phyloP scores from a whole-genome alignment of 495 filamentous ascomycete genomes.

The Penicillium subrubescens region DNA sequence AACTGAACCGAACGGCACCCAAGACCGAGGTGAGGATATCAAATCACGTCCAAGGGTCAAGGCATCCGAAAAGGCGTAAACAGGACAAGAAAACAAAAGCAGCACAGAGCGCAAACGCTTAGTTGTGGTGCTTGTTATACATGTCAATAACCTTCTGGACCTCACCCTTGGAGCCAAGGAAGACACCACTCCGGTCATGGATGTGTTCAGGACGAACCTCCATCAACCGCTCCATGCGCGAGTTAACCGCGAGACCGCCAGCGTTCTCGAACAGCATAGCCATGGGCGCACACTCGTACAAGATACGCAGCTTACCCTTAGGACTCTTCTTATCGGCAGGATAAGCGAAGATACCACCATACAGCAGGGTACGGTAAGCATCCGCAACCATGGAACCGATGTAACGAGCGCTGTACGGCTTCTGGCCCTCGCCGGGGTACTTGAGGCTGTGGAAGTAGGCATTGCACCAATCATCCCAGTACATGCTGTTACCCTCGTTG shows the following conservation, averaged over 20 bases:
- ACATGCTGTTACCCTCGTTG: conserved; percentile 95
- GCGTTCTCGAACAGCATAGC: conserved; percentile 99
- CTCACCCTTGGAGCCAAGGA: conserved; percentile 92
- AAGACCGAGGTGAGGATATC: conserved; percentile 1
- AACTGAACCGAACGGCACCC: conserved; percentile 12
- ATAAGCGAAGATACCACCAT: conserved; percentile 97
- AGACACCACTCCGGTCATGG: conserved; percentile 94
- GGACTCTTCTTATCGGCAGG: conserved; percentile 96
- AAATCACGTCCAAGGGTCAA: conserved; percentile 10
- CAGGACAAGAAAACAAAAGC: neutral
- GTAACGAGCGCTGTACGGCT: conserved; percentile 93
- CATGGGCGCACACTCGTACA: conserved; percentile 99
- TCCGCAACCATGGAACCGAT: conserved; percentile 99
- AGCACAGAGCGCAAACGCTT: conserved; percentile 9
- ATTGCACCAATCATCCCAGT: conserved; percentile 91
- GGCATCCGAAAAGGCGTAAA: neutral
- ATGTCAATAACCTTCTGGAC: conserved; percentile 88
- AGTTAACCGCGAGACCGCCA: conserved; percentile 88
- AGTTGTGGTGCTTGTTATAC: conserved; percentile 45
- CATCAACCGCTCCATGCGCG: conserved; percentile 85
- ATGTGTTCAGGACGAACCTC: conserved; percentile 90
- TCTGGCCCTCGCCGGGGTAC: conserved; percentile 67
- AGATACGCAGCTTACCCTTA: conserved; percentile 95
- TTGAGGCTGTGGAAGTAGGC: conserved; percentile 89
- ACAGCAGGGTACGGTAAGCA: conserved; percentile 92